phyloP scores from a whole-genome alignment of 2,329 filamentous ascomycete species.

The Ophioceras dolichostomum region DNA sequence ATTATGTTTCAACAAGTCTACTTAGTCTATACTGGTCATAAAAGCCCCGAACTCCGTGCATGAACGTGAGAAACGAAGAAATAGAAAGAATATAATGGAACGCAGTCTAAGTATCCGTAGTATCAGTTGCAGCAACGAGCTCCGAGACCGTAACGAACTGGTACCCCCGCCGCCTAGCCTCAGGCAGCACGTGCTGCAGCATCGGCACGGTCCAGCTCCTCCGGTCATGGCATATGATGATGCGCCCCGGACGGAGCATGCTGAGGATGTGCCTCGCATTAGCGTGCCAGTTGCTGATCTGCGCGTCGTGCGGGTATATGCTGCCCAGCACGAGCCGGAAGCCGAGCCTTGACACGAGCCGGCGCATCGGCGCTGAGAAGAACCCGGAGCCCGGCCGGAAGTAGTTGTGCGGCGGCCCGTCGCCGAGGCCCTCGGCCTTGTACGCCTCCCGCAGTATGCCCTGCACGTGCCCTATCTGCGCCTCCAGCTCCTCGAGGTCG shows the following conservation, averaged over 20 bases:
- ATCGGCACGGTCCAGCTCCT: slow-evolving; percentile 75
- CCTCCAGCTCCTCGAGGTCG: slow-evolving; percentile 41
- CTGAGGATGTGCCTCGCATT: slow-evolving; percentile 74
- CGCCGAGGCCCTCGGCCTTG: slow-evolving; percentile 17
- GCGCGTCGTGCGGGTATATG: slow-evolving; percentile 87
- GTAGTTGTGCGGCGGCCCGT: slow-evolving; percentile 42
- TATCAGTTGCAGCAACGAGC: slow-evolving; percentile 30
- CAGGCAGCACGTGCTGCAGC: slow-evolving; percentile 59
- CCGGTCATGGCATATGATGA: slow-evolving; percentile 80
- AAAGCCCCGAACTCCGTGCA: too few relatives aligned
- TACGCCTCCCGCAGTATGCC: slow-evolving; percentile 46
- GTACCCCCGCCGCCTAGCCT: slow-evolving; percentile 58
- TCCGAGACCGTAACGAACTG: slow-evolving; percentile 58
- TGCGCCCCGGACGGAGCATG: slow-evolving; percentile 63
- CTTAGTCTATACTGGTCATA: too few relatives aligned
- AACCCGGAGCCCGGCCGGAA: slow-evolving; percentile 80
- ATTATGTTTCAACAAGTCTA: too few relatives aligned
- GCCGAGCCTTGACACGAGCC: slow-evolving; percentile 43
- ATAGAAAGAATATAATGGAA: not conserved
- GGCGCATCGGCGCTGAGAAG: slow-evolving; percentile 61
- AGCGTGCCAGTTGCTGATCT: slow-evolving; percentile 54
- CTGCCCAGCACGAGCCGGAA: slow-evolving; percentile 69
- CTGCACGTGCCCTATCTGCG: slow-evolving; percentile 56
- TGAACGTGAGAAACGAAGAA: not conserved
- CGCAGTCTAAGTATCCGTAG: too few relatives aligned